These are phyloP conservation scores for Hypoxylon sp. DNA, from an alignment of 2,329 filamentous ascomycete genomes.

Conservation along the genomic window DNA sequence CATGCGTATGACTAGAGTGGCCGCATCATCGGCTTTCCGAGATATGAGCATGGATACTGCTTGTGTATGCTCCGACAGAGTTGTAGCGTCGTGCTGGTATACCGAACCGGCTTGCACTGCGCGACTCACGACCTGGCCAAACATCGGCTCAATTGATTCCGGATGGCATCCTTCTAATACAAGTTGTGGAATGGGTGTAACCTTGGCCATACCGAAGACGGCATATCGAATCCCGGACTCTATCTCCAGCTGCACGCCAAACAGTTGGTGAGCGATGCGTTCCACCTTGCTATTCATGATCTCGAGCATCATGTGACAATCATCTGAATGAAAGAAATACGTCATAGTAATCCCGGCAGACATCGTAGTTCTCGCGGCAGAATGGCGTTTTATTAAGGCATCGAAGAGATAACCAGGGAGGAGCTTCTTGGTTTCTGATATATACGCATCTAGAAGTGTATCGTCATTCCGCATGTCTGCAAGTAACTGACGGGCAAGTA, in stretches of 20 bases:
- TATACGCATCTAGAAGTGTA: too few relatives aligned
- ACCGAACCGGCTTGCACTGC: not conserved
- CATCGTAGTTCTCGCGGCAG: too few relatives aligned
- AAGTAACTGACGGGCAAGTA: too few relatives aligned
- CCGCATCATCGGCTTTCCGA: not conserved
- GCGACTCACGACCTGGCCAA: not conserved
- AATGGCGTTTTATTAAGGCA: too few relatives aligned
- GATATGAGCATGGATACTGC: not conserved
- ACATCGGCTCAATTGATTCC: not conserved
- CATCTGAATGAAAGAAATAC: too few relatives aligned
- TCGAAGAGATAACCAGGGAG: too few relatives aligned
- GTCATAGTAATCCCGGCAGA: too few relatives aligned
- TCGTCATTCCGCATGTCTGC: too few relatives aligned
- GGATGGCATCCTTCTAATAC: not conserved
- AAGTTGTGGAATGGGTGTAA: not conserved
- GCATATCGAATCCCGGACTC: not conserved
- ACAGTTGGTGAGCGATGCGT: not conserved
- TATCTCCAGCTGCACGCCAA: not conserved
- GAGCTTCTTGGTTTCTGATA: too few relatives aligned
- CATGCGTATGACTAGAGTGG: not conserved
- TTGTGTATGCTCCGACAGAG: not conserved
- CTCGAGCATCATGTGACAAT: too few relatives aligned
- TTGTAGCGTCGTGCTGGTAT: not conserved
- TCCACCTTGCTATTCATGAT: too few relatives aligned
- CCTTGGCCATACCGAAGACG: not conserved